A percentile compares a stretch with the other conserved stretches of the same genome.
Conservation (phyloP, 2,329 filamentous ascomycete genomes). For the Ophiognomonia clavigignenti-juglandacearum region DNA sequence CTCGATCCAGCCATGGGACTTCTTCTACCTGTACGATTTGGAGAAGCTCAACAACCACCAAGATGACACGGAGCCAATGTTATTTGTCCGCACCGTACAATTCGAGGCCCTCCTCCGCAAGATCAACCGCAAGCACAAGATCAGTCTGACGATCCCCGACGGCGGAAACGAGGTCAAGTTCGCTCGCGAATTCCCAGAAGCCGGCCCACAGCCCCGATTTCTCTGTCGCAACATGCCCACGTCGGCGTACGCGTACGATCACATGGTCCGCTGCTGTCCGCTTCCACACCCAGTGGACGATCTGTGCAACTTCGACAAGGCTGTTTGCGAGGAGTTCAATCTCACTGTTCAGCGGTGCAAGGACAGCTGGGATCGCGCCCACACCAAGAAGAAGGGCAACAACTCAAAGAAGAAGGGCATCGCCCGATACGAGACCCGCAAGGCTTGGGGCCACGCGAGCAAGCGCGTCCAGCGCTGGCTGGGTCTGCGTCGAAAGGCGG, state of each 20-base stretch:
- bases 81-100: conserved; percentile 66
- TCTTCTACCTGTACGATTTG: conserved; percentile 65
- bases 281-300: conserved; percentile 32
- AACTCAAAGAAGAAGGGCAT: conserved; percentile 45
- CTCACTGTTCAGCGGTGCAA: conserved; percentile 36
- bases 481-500: conserved; percentile 49
- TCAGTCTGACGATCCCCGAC: conserved; percentile 52
- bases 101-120: conserved; percentile 58
- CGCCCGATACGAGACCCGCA: conserved; percentile 44
- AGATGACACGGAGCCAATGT: conserved; percentile 43
- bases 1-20: conserved; percentile 62
- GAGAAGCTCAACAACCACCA: conserved; percentile 31
- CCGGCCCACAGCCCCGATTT: conserved; percentile 62
- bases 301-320: conserved; percentile 25
- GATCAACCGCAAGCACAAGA: conserved; percentile 56
- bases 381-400: conserved; percentile 27
- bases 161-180: conserved; percentile 50
- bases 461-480: conserved; percentile 66
- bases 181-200: conserved; percentile 54
- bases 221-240: conserved; percentile 56
- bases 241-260: conserved; percentile 31
- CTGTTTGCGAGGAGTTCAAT: conserved; percentile 34
- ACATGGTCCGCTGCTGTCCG: conserved; percentile 28
- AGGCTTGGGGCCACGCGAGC: conserved; percentile 49
- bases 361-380: conserved; percentile 9